Conservation (phyloP, 306 rosid genomes). For the Cyamopsis tetragonoloba region DNA sequence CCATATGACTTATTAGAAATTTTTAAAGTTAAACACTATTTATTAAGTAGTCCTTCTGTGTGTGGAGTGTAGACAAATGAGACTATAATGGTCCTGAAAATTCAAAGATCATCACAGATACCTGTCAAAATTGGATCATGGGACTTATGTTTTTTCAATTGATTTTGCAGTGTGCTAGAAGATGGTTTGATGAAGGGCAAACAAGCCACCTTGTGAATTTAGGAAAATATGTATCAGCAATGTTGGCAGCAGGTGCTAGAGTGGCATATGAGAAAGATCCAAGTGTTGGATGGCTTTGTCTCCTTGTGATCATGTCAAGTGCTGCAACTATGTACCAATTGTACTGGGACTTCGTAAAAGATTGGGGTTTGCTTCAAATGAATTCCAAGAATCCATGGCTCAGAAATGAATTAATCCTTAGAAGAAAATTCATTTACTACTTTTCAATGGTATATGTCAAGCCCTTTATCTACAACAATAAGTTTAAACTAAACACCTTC, state of each 20-base stretch:
- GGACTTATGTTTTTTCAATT: conserved; percentile 6
- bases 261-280: conserved; percentile 89
- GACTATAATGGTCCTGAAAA: too few relatives aligned
- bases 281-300: conserved; percentile 73
- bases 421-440: conserved; percentile 81
- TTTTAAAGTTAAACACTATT: too few relatives aligned
- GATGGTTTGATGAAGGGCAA: conserved; percentile 98
- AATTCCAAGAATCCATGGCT: conserved; percentile 97
- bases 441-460: conserved; percentile 72
- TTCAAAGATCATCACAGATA: too few relatives aligned
- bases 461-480: too few relatives aligned
- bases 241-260: conserved; percentile 98
- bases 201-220: conserved; percentile 81
- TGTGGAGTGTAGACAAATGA: too few relatives aligned
- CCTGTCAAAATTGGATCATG: too few relatives aligned
- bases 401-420: conserved; percentile 90
- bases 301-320: conserved; percentile 86
- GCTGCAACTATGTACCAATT: conserved; percentile 91
- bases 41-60: too few relatives aligned
- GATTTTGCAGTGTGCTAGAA: conserved; percentile 73
- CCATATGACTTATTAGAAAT: too few relatives aligned
- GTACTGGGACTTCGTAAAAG: conserved; percentile 98
- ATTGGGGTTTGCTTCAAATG: conserved; percentile 97
- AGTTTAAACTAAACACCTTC: too few relatives aligned
- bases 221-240: conserved; percentile 96